Conservation (phyloP, 306 rosid species). For the Erythrophleum fordii region DNA sequence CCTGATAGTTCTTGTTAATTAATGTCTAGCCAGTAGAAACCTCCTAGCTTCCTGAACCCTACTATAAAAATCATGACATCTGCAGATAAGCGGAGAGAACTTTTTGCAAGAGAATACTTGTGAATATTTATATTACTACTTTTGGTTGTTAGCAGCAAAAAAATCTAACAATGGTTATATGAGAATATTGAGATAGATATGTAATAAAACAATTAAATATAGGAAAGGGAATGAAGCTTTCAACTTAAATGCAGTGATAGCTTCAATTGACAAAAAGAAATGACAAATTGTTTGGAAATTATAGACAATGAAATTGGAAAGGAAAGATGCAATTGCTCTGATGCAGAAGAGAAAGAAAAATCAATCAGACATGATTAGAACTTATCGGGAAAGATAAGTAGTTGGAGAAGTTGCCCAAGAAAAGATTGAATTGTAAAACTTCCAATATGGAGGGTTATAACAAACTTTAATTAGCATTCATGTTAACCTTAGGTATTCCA, state of each 20-base stretch:
- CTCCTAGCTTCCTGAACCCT: conserved; percentile 8
- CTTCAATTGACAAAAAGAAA: background rate
- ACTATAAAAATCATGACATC: background rate
- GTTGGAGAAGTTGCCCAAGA: background rate
- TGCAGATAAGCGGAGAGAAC: background rate
- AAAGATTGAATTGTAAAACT: conserved; percentile 1
- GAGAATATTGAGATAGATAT: background rate
- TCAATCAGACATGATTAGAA: background rate
- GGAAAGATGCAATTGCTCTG: conserved; percentile 6
- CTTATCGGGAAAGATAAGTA: background rate
- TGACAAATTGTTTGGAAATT: background rate
- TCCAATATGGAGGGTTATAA: background rate
- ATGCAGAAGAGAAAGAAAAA: background rate
- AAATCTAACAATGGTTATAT: background rate
- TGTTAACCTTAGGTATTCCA: background rate
- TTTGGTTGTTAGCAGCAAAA: background rate
- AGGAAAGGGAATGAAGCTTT: conserved; percentile 13
- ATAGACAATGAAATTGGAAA: conserved; percentile 9
- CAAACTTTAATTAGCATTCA: background rate
- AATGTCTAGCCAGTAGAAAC: background rate
- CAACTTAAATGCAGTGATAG: background rate
- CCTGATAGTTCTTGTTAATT: background rate
- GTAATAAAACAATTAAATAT: background rate
- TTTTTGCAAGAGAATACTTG: conserved; percentile 22
- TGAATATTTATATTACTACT: background rate